Evolutionary conservation across 2,329 filamentous ascomycete genomes (phyloP).

Genomic region (Apiospora marii): DNA sequence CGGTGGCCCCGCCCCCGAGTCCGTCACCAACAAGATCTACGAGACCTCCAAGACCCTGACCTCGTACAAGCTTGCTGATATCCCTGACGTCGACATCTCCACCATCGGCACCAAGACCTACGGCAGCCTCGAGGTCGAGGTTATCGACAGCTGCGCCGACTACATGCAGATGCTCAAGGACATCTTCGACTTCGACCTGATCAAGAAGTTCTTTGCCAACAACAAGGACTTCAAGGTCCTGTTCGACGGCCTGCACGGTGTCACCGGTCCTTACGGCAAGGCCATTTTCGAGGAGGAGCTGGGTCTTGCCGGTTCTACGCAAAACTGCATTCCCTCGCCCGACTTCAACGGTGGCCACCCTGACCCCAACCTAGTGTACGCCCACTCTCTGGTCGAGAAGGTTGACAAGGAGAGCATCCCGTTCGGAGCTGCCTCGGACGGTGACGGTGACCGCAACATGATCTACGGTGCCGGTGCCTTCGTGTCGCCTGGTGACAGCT

Average conservation of each 20-base stretch:
- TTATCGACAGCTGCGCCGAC: slow-evolving; percentile 91
- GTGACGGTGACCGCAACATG: slow-evolving; percentile 99
- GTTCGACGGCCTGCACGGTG: slow-evolving; percentile 92
- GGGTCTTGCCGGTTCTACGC: slow-evolving; percentile 77
- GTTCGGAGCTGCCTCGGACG: slow-evolving; percentile 95
- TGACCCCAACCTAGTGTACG: slow-evolving; percentile 97
- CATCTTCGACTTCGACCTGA: slow-evolving; percentile 97
- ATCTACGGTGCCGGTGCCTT: slow-evolving; percentile 98
- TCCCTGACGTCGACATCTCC: slow-evolving; percentile 84
- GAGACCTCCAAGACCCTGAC: slow-evolving; percentile 88
- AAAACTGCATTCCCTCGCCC: slow-evolving; percentile 91
- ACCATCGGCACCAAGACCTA: slow-evolving; percentile 86
- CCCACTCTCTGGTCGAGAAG: slow-evolving; percentile 85
- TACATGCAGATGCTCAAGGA: slow-evolving; percentile 96
- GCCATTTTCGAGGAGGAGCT: slow-evolving; percentile 96
- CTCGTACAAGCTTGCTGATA: slow-evolving; percentile 90
- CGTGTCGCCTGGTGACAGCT: slow-evolving; percentile 94
- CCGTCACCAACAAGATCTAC: slow-evolving; percentile 98
- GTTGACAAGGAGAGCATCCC: slow-evolving; percentile 92
- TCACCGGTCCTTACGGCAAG: slow-evolving; percentile 93
- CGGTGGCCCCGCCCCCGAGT: slow-evolving; percentile 93
- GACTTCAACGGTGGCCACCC: slow-evolving; percentile 98
- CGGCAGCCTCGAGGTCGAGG: slow-evolving; percentile 88
- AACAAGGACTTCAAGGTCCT: slow-evolving; percentile 96
- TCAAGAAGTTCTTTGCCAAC: slow-evolving; percentile 88